A percentile compares a stretch with the other conserved stretches of the same genome.
phyloP scores from a whole-genome alignment of 495 filamentous ascomycete species.

The Hypoxylon crocopeplum region DNA sequence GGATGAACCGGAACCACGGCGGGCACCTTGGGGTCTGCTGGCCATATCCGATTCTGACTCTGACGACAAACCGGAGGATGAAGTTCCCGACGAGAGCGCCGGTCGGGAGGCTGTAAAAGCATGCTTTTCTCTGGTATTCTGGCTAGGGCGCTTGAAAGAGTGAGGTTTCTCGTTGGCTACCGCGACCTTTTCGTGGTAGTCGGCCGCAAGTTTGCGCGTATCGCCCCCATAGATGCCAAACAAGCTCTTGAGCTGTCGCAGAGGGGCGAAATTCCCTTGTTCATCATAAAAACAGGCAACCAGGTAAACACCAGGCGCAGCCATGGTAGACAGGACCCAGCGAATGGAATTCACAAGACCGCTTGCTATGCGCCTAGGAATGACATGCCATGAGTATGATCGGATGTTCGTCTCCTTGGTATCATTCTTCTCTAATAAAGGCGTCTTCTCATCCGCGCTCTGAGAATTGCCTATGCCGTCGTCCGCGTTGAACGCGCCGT shows the following conservation, averaged over 20 bases:
- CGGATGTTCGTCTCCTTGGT: slow-evolving; percentile 46
- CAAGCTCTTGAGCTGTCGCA: slow-evolving; percentile 66
- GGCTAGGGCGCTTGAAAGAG: slow-evolving; percentile 6
- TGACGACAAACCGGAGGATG: slow-evolving; percentile 63
- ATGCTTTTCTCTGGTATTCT: slow-evolving; percentile 20
- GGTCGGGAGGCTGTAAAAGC: slow-evolving; percentile 45
- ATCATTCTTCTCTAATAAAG: slow-evolving; percentile 58
- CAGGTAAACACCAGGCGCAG: slow-evolving; percentile 79
- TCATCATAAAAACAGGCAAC: slow-evolving; percentile 83
- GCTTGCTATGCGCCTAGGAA: slow-evolving; percentile 64
- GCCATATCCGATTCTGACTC: slow-evolving; percentile 65
- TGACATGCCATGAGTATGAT: slow-evolving; percentile 53
- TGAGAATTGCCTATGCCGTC: slow-evolving; percentile 38
- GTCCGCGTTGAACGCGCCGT: slow-evolving; percentile 31
- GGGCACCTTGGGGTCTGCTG: slow-evolving; percentile 28
- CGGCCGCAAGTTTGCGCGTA: slow-evolving; percentile 44
- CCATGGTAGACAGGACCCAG: slow-evolving; percentile 78
- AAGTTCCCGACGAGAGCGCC: slow-evolving; percentile 63
- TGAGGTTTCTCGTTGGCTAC: slow-evolving; percentile 40
- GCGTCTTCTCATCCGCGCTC: slow-evolving; percentile 70
- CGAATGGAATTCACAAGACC: slow-evolving; percentile 70
- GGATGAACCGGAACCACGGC: slow-evolving; percentile 41
- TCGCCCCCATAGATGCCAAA: slow-evolving; percentile 53
- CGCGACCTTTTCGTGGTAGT: slow-evolving; percentile 46
- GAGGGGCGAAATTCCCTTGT: slow-evolving; percentile 75